A percentile compares a stretch with the other conserved stretches of the same genome.
phyloP scores from a whole-genome alignment of 306 rosid species.

The Gastrolobium villosum region DNA sequence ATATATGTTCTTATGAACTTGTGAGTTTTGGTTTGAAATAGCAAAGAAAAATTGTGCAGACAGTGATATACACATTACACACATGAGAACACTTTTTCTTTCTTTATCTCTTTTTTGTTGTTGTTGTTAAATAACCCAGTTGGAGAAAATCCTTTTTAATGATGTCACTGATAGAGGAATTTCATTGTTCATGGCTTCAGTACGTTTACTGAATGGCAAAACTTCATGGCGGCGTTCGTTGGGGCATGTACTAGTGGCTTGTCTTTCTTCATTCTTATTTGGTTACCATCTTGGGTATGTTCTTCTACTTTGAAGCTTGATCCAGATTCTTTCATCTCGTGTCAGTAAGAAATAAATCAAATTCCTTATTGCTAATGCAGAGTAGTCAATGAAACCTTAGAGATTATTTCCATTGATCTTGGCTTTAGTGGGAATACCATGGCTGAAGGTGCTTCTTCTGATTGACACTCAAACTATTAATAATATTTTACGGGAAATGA shows the following conservation, averaged over 20 bases:
- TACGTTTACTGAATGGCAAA: slow-evolving; percentile 57
- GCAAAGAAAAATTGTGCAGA: too few species aligned
- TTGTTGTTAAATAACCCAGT: not conserved
- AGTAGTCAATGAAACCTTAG: slow-evolving; percentile 89
- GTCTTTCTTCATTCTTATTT: slow-evolving; percentile 77
- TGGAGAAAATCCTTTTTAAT: slow-evolving; percentile 19
- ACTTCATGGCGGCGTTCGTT: slow-evolving; percentile 75
- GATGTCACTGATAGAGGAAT: slow-evolving; percentile 44
- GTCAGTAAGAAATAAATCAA: slow-evolving; percentile 30
- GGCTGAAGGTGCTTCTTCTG: slow-evolving; percentile 70
- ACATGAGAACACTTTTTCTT: not conserved
- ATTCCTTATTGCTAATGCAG: slow-evolving; percentile 58
- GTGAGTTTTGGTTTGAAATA: too few species aligned
- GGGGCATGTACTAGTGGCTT: slow-evolving; percentile 75
- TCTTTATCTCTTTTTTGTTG: slow-evolving; percentile 31
- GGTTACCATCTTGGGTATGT: slow-evolving; percentile 89
- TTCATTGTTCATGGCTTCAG: slow-evolving; percentile 52
- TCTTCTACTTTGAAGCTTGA: slow-evolving; percentile 44
- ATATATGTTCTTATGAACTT: too few species aligned
- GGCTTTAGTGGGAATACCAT: slow-evolving; percentile 80
- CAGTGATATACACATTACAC: too few species aligned
- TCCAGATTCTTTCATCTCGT: slow-evolving; percentile 27
- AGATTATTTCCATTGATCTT: slow-evolving; percentile 85
- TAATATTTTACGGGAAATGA: slow-evolving; percentile 29
- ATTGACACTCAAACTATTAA: slow-evolving; percentile 13